Evolutionary conservation across 495 filamentous ascomycete species (phyloP).

Genomic region (Penicillium parvum): DNA sequence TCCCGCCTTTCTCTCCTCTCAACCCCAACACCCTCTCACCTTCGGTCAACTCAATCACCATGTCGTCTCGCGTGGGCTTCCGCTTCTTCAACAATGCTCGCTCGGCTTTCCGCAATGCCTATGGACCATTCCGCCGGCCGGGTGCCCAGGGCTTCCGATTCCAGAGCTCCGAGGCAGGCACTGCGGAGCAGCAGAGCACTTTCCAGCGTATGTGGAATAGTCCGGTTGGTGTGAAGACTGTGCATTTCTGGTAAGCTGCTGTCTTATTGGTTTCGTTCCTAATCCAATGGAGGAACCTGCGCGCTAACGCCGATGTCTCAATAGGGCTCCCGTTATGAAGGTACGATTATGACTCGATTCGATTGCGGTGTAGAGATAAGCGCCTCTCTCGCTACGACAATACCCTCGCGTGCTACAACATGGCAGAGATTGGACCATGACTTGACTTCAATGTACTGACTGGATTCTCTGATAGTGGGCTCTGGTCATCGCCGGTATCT

Average conservation of each 20-base stretch:
- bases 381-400: background rate
- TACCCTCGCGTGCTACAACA: too few species aligned
- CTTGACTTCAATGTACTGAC: constrained; percentile 6
- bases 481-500: constrained; percentile 84
- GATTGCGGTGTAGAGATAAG: constrained; percentile 6
- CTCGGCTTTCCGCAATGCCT: constrained; percentile 49
- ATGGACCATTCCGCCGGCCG: constrained; percentile 48
- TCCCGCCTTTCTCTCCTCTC: constrained; percentile 21
- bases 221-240: constrained; percentile 85
- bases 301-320: constrained; percentile 15
- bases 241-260: constrained; percentile 84
- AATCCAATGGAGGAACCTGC: too few species aligned
- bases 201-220: constrained; percentile 79
- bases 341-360: constrained; percentile 39
- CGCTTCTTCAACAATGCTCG: constrained; percentile 48
- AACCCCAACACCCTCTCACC: constrained; percentile 14
- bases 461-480: constrained; percentile 58
- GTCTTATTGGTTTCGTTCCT: too few species aligned
- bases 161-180: constrained; percentile 57
- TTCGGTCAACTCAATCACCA: constrained; percentile 27
- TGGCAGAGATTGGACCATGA: too few species aligned
- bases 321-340: constrained; percentile 95
- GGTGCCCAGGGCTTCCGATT: constrained; percentile 57
- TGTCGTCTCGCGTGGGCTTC: constrained; percentile 46
- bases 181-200: constrained; percentile 51